These are phyloP conservation scores for Neonectria punicea DNA, from an alignment of 2,329 filamentous ascomycete species.

Conservation along the genomic window DNA sequence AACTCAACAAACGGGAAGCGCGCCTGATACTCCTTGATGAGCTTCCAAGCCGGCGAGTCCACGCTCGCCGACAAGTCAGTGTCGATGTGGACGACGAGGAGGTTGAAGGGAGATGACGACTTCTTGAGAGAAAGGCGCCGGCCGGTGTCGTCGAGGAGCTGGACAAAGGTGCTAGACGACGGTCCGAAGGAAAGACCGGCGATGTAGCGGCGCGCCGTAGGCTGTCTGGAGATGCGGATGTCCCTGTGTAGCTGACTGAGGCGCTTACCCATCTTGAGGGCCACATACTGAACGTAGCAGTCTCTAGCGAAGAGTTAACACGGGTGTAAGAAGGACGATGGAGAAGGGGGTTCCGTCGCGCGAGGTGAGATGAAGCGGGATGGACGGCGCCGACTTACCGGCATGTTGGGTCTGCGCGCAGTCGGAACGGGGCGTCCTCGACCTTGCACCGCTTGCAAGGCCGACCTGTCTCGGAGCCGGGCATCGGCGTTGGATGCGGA, in stretches of 20 bases:
- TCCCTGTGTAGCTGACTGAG: conserved; percentile 63
- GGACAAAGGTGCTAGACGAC: conserved; percentile 80
- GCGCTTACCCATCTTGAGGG: conserved; percentile 83
- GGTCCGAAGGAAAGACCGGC: conserved; percentile 85
- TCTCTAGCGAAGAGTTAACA: conserved; percentile 42
- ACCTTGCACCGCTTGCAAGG: conserved; percentile 49
- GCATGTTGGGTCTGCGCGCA: conserved; percentile 48
- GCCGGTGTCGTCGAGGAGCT: conserved; percentile 78
- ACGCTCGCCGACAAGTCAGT: conserved; percentile 48
- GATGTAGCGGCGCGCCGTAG: conserved; percentile 63
- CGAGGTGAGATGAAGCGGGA: background rate
- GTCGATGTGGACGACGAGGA: conserved; percentile 69
- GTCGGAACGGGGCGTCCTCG: conserved; percentile 41
- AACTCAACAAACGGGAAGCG: conserved; percentile 76
- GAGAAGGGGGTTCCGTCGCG: background rate
- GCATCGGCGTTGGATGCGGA: conserved; percentile 26
- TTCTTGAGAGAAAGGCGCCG: conserved; percentile 72
- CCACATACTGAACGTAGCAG: conserved; percentile 83
- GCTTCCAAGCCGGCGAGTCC: conserved; percentile 49
- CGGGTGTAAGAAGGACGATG: background rate
- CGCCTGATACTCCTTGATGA: conserved; percentile 64
- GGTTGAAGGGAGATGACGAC: conserved; percentile 73
- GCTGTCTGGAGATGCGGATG: conserved; percentile 50
- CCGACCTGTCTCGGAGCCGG: conserved; percentile 32
- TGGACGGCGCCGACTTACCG: conserved; percentile 36